A percentile compares a stretch with the other conserved stretches of the same genome.
phyloP scores from a whole-genome alignment of 768 basidiomycete genomes.

The Xerocomellus amylosporus region DNA sequence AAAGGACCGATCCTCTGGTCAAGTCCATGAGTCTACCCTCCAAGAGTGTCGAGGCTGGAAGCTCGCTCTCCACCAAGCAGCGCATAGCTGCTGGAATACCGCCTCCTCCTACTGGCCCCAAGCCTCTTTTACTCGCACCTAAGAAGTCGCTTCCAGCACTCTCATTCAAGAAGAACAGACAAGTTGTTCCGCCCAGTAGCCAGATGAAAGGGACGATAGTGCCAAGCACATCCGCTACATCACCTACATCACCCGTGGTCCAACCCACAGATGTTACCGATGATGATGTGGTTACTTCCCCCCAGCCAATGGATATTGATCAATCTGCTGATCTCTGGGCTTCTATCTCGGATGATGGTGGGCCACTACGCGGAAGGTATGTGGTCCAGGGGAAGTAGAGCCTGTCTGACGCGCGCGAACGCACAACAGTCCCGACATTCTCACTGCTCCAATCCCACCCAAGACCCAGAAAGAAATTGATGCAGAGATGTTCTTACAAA shows the following conservation, averaged over 20 bases:
- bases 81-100: constrained; percentile 43
- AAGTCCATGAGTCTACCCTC: constrained; percentile 29
- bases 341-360: constrained; percentile 8
- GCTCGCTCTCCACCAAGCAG: constrained; percentile 50
- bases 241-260: constrained; percentile 13
- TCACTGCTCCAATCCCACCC: constrained; percentile 8
- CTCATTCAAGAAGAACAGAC: constrained; percentile 44
- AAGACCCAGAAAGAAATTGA: constrained; percentile 22
- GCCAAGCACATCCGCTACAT: neutral
- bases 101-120: constrained; percentile 35
- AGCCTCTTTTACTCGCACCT: constrained; percentile 24
- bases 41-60: constrained; percentile 27
- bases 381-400: neutral
- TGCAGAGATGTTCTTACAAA: constrained; percentile 27
- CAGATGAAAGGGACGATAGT: constrained; percentile 15
- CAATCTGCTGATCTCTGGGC: constrained; percentile 13
- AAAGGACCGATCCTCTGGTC: constrained; percentile 30
- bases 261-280: neutral
- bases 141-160: constrained; percentile 32
- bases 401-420: neutral
- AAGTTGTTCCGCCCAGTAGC: constrained; percentile 2
- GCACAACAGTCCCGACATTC: constrained; percentile 1
- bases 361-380: constrained; percentile 9
- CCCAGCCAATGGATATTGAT: constrained; percentile 23
- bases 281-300: constrained; percentile 12